Base-by-base conservation (phyloP, 306 rosid species). In the Echinosophora koreensis region DNA sequence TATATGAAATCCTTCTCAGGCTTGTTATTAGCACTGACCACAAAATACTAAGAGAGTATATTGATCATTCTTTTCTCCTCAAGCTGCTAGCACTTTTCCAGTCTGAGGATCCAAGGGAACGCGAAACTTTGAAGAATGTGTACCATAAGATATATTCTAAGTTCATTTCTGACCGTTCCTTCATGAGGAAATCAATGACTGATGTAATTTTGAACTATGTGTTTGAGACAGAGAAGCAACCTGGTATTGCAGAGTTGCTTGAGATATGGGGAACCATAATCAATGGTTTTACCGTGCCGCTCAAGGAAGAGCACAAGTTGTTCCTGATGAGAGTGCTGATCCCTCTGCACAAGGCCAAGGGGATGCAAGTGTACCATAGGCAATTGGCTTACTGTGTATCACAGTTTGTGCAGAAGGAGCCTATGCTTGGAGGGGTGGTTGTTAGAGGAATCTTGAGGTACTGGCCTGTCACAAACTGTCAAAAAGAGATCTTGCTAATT, bases 201-300 rank as follows among this genome's bases (percentile, higher is more conserved):
- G 87, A 84, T 69, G 93, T 86, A 76, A 69, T 89, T 10, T 50
- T 92, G 87, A 87, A 87, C 77, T 88, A 88, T 66, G 85, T 86
- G 47, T 88, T 88, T 28, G 97, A 89, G 78, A 79, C 82, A 30
- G 97, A 90, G 58, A 86, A 79, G 82, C 93, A 88, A 61, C 68
- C 86, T 41, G 98, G 97, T 7, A 81, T 94, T 28, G 92, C 81
- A 1, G 97, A 94, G 38, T 81, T 94, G 90, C 95, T 94, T 65
- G 97, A 94, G 95, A 87, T 94, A 85, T 89, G 95, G 95, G 98
- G 97, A 65, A 89, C 91, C 74, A 89, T 94, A 50, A 88, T 90
- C 32, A 89, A 90, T 64, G 98, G 98, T 0, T 92, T 95, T 67
- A 79, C 93, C 2, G 91, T 95, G 76, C 98, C 97, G 2, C 79